These are phyloP conservation scores for Saturnispora bothae DNA, from an alignment of 805 yeast species.

Conservation along the genomic window DNA sequence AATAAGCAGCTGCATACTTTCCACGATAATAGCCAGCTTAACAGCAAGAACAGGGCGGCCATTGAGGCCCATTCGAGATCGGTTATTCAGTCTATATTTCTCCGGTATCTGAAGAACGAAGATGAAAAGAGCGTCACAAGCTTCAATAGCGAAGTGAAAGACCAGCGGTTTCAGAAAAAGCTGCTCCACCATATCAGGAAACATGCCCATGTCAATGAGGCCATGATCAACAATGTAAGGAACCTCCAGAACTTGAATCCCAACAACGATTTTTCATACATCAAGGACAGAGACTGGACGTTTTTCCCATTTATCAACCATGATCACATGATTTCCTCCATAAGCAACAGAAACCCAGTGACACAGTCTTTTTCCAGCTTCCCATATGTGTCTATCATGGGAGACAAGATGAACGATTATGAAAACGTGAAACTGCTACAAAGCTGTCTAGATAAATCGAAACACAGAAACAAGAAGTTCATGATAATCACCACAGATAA, in stretches of 20 bases:
- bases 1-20: slow-evolving; percentile 12
- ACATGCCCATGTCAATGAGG: slow-evolving; percentile 7
- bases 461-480: slow-evolving; percentile 11
- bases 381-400: slow-evolving; percentile 15
- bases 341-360: slow-evolving; percentile 3
- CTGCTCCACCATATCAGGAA: slow-evolving; percentile 5
- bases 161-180: slow-evolving; percentile 8
- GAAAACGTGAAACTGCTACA: slow-evolving; percentile 14
- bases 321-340: slow-evolving; percentile 3
- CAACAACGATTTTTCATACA: slow-evolving; percentile 14
- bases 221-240: slow-evolving; percentile 9
- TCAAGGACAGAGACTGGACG: slow-evolving; percentile 19
- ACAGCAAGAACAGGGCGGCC: neutral
- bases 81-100: slow-evolving; percentile 15
- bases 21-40: neutral
- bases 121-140: neutral
- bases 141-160: slow-evolving; percentile 8
- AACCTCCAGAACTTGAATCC: slow-evolving; percentile 14
- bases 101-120: slow-evolving; percentile 12
- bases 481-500: slow-evolving; percentile 18
- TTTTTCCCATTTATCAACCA: slow-evolving; percentile 15
- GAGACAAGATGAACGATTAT: slow-evolving; percentile 15
- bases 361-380: slow-evolving; percentile 6
- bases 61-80: slow-evolving; percentile 12
- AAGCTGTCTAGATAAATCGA: slow-evolving; percentile 3